A percentile compares a stretch with the other conserved stretches of the same genome.
Evolutionary conservation across 202 grass and related monocot genomes (phyloP).

Genomic region (Musa balbisiana): DNA sequence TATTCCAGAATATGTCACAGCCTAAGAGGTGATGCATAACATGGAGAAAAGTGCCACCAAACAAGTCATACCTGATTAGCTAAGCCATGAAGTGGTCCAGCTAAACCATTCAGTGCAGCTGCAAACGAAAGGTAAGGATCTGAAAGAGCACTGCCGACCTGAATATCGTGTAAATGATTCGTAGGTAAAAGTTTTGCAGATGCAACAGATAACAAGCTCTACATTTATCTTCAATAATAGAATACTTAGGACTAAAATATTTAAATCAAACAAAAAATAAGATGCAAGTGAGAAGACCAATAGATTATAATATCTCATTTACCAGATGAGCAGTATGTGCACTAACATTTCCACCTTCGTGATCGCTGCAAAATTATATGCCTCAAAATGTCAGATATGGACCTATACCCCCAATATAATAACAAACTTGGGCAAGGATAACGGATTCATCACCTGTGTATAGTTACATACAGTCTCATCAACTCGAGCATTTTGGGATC

Average conservation of each 20-base stretch:
- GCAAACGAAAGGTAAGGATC: conserved; percentile 92
- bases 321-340: conserved; percentile 97
- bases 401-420: background rate
- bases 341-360: conserved; percentile 98
- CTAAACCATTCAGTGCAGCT: conserved; percentile 84
- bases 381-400: background rate
- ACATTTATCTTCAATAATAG: background rate
- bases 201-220: background rate
- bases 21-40: background rate
- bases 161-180: conserved; percentile 18
- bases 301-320: conserved; percentile 18
- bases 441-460: conserved; percentile 52
- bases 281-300: background rate
- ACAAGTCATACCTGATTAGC: conserved; percentile 72
- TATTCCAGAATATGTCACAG: background rate
- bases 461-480: conserved; percentile 97
- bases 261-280: background rate
- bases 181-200: background rate
- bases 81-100: conserved; percentile 82
- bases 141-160: conserved; percentile 95
- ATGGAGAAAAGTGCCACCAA: background rate
- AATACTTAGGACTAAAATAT: background rate
- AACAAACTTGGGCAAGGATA: background rate
- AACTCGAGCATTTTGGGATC: conserved; percentile 97
- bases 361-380: conserved; percentile 55